These are phyloP conservation scores for Leccinum disarticulatum DNA, from an alignment of 768 basidiomycete species.

Conservation along the genomic window DNA sequence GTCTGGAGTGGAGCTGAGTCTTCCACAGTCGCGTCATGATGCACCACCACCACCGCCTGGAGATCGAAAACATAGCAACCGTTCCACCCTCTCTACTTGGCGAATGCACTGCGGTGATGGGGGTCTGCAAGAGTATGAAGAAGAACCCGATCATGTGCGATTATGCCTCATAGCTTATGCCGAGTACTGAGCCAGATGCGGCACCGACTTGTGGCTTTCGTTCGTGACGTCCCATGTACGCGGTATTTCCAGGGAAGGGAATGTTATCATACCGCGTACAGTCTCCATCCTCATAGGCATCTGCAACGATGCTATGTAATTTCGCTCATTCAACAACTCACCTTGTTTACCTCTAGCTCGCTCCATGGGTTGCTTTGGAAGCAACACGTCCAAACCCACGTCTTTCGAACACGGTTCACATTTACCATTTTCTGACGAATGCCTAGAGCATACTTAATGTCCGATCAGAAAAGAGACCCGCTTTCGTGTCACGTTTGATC, in stretches of 20 bases:
- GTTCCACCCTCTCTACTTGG: neutral
- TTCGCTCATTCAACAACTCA: neutral
- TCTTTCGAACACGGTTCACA: neutral
- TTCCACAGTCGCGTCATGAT: slow-evolving; percentile 30
- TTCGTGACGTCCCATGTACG: neutral
- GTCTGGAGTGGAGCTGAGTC: slow-evolving; percentile 39
- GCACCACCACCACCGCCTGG: slow-evolving; percentile 45
- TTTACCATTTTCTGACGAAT: neutral
- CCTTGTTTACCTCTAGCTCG: neutral
- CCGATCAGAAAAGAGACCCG: neutral
- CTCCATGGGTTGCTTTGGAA: neutral
- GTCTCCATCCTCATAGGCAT: neutral
- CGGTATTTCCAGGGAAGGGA: neutral
- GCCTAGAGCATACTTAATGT: neutral
- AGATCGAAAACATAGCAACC: slow-evolving; percentile 61
- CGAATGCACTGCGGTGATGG: neutral
- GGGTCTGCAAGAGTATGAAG: neutral
- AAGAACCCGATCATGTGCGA: neutral
- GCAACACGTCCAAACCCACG: neutral
- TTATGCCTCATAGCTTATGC: neutral
- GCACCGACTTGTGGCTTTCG: neutral
- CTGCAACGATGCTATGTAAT: neutral
- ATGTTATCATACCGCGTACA: neutral
- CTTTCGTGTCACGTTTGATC: neutral
- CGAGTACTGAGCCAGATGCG: neutral